phyloP scores from a whole-genome alignment of 83 land plant species.

The Picea engelmannii region DNA sequence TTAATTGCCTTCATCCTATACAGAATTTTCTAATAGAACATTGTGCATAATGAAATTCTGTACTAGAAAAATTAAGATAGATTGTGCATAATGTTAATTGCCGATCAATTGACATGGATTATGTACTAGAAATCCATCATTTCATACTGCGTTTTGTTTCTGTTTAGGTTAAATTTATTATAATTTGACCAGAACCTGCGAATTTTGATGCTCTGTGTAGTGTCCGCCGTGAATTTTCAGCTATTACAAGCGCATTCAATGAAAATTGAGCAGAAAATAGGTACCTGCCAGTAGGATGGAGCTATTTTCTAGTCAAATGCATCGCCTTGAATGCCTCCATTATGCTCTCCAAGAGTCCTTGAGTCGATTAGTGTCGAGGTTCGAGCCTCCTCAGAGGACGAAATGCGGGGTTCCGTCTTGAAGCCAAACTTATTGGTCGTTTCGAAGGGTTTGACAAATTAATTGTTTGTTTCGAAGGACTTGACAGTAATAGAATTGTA shows the following conservation, averaged over 20 bases:
- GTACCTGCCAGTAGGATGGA: conserved; percentile 40
- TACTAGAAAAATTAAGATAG: no score
- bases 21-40: no score
- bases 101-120: no score
- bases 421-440: neutral
- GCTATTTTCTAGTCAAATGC: conserved; percentile 15
- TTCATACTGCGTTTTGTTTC: no score
- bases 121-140: no score
- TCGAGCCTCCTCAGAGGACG: neutral
- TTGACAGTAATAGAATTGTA: neutral
- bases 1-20: no score
- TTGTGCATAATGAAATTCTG: no score
- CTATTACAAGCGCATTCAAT: neutral
- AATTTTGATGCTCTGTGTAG: no score
- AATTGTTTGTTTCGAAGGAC: neutral
- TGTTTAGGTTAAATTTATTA: no score
- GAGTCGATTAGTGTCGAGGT: conserved; percentile 13
- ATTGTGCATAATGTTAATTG: no score
- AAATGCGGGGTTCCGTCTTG: neutral
- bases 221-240: no score
- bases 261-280: neutral
- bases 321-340: conserved; percentile 35
- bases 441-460: neutral
- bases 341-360: conserved; percentile 44
- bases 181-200: no score